Percentiles rank a stretch among this genome's conserved stretches.
Conservation (phyloP, 2,329 filamentous ascomycete genomes). For the Colletotrichum simmondsii region DNA sequence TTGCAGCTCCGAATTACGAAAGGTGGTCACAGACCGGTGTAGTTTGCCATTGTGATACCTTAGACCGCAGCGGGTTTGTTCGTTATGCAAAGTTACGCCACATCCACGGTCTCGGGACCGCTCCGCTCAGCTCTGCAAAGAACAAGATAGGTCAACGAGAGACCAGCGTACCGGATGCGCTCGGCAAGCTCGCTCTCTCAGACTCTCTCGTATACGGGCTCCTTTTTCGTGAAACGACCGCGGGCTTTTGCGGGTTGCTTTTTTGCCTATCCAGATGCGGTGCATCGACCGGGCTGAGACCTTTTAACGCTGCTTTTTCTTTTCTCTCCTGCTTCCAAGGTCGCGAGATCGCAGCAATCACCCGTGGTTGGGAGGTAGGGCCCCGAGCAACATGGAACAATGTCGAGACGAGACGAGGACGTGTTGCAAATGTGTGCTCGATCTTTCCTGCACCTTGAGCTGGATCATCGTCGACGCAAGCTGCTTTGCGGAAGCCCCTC, state of each 20-base stretch:
- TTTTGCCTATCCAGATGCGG: conserved; percentile 5
- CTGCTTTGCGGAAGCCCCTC: background rate
- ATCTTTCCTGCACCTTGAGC: background rate
- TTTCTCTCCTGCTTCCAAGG: background rate
- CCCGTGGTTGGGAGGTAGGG: background rate
- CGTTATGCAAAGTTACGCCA: conserved; percentile 35
- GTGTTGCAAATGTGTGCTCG: background rate
- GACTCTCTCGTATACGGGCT: background rate
- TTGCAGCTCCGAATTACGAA: conserved; percentile 30
- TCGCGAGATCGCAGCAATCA: background rate
- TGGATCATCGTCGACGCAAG: background rate
- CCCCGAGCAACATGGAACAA: background rate
- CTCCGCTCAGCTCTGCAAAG: conserved; percentile 5
- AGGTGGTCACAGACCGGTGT: background rate
- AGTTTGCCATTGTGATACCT: background rate
- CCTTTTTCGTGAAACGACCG: conserved; percentile 21
- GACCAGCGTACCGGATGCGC: background rate
- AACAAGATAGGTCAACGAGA: background rate
- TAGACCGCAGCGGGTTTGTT: background rate
- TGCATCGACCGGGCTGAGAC: conserved; percentile 7
- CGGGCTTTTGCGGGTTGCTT: conserved; percentile 6
- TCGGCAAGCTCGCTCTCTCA: background rate
- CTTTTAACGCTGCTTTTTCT: conserved; percentile 3
- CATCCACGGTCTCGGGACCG: conserved; percentile 35
- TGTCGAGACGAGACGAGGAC: background rate